A percentile compares a stretch with the other conserved stretches of the same genome.
These are phyloP conservation scores for Passalora sequoiae DNA, from an alignment of 2,329 filamentous ascomycete genomes.

Conservation along the genomic window DNA sequence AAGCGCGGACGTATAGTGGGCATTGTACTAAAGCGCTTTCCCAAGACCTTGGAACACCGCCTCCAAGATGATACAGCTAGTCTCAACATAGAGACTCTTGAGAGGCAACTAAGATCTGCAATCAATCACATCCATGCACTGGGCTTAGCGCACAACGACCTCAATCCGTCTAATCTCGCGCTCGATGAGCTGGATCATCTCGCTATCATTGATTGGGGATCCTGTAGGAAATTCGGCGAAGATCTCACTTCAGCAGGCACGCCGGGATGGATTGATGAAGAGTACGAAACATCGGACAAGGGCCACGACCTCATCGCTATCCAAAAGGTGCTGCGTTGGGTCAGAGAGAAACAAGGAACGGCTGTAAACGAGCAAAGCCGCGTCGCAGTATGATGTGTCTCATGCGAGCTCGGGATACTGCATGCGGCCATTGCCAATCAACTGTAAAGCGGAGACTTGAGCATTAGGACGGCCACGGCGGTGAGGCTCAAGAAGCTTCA, in stretches of 20 bases:
- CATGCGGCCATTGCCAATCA: too few relatives aligned
- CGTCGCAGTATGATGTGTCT: too few relatives aligned
- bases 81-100: conserved; percentile 17
- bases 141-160: conserved; percentile 34
- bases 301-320: conserved; percentile 13
- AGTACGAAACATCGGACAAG: conserved; percentile 17
- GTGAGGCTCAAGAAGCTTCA: too few relatives aligned
- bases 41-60: conserved; percentile 20
- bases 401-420: too few relatives aligned
- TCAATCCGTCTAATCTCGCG: conserved; percentile 35
- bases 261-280: conserved; percentile 27
- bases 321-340: conserved; percentile 28
- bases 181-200: conserved; percentile 24
- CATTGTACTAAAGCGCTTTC: conserved; percentile 19
- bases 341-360: not conserved
- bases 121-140: conserved; percentile 33
- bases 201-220: conserved; percentile 34
- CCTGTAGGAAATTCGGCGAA: conserved; percentile 26
- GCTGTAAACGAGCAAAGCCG: too few relatives aligned
- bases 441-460: too few relatives aligned
- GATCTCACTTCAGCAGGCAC: conserved; percentile 27
- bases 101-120: conserved; percentile 20
- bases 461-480: too few relatives aligned
- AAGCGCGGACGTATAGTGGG: conserved; percentile 24
- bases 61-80: conserved; percentile 17